Conservation (phyloP, 176 grass and related monocot genomes). For the Avena atlantica region DNA sequence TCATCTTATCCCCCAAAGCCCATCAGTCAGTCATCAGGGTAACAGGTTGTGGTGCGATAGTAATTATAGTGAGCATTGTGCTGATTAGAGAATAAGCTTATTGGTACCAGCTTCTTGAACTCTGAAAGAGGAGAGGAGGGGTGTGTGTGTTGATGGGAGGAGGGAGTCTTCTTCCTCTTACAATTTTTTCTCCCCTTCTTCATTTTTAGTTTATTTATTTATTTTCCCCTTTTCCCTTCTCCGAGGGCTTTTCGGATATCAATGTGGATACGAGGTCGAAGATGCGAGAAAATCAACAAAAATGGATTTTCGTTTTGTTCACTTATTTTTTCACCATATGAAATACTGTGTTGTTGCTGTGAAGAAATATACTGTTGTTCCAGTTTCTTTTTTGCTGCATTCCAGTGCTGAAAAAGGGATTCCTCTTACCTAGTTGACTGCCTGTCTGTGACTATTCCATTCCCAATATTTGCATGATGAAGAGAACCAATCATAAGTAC, state of each 20-base stretch:
- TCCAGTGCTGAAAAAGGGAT: slow-evolving; percentile 2
- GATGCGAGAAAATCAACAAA: slow-evolving; percentile 45
- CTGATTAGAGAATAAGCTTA: slow-evolving; percentile 47
- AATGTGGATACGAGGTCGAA: slow-evolving; percentile 59
- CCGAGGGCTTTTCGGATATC: slow-evolving; percentile 36
- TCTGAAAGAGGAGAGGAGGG: slow-evolving; percentile 43
- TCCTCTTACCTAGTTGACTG: slow-evolving; percentile 13
- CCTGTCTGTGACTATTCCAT: slow-evolving; percentile 32
- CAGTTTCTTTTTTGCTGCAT: background rate
- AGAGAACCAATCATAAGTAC: slow-evolving; percentile 32
- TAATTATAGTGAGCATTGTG: slow-evolving; percentile 39
- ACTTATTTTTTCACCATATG: slow-evolving; percentile 34
- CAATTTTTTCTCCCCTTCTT: slow-evolving; percentile 45
- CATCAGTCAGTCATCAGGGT: slow-evolving; percentile 31
- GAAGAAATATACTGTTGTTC: too few relatives aligned
- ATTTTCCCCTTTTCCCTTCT: slow-evolving; percentile 13
- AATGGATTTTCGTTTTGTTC: slow-evolving; percentile 37
- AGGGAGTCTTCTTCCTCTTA: slow-evolving; percentile 38
- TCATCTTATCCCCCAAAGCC: slow-evolving; percentile 35
- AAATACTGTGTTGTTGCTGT: background rate
- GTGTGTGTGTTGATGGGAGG: slow-evolving; percentile 44
- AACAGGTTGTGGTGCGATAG: slow-evolving; percentile 29
- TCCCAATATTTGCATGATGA: slow-evolving; percentile 27
- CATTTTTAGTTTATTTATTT: slow-evolving; percentile 34
- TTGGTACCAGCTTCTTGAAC: slow-evolving; percentile 40